A percentile compares a stretch with the other conserved stretches of the same genome.
phyloP scores from a whole-genome alignment of 2,329 filamentous ascomycete species.

The Celoporthe dispersa region DNA sequence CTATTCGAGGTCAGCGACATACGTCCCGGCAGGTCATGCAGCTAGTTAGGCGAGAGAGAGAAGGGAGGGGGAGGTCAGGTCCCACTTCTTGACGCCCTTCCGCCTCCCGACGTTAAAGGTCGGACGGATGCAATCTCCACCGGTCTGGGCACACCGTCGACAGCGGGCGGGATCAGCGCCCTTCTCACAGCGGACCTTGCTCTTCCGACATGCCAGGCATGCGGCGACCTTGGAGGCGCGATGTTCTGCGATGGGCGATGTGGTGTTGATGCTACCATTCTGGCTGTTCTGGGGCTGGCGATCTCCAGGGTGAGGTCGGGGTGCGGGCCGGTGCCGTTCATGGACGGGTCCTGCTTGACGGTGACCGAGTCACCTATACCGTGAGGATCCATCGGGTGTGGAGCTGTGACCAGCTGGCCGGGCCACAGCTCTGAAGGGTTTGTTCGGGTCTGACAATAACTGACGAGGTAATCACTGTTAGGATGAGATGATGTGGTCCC shows the following conservation, averaged over 20 bases:
- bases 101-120: slow-evolving; percentile 75
- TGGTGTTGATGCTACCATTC: slow-evolving; percentile 16
- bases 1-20: slow-evolving; percentile 44
- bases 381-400: slow-evolving; percentile 22
- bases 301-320: slow-evolving; percentile 13
- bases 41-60: neutral
- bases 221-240: slow-evolving; percentile 49
- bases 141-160: slow-evolving; percentile 63
- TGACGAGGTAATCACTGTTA: too few relatives aligned
- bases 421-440: neutral
- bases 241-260: slow-evolving; percentile 23
- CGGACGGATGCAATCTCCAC: slow-evolving; percentile 68
- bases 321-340: slow-evolving; percentile 1
- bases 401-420: slow-evolving; percentile 1
- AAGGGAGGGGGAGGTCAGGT: neutral
- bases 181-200: slow-evolving; percentile 71
- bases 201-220: slow-evolving; percentile 67
- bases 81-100: slow-evolving; percentile 78
- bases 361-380: slow-evolving; percentile 24
- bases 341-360: slow-evolving; percentile 24
- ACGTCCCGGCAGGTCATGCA: neutral
- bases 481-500: neutral
- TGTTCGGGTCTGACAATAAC: neutral
- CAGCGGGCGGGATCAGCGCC: slow-evolving; percentile 56
- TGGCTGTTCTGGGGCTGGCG: slow-evolving; percentile 25